Percentiles rank a stretch among this genome's conserved stretches.
These are phyloP conservation scores for Fraxinus platypoda DNA, from an alignment of 305 asterid genomes.

Conservation along the genomic window DNA sequence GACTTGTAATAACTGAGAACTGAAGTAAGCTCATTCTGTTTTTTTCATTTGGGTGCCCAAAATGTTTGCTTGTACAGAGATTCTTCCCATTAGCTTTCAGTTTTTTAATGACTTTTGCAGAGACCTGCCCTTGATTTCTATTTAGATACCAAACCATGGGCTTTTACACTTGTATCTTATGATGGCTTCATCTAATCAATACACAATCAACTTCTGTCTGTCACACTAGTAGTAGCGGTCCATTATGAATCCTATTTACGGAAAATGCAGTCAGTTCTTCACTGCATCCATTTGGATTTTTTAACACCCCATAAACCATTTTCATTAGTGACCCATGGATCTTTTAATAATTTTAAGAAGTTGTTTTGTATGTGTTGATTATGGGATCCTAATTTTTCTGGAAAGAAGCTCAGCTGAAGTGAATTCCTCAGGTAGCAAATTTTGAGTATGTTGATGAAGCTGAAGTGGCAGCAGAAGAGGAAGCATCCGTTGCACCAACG, in stretches of 20 bases:
- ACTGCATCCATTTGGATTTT: neutral
- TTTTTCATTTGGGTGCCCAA: neutral
- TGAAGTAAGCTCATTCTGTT: neutral
- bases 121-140: neutral
- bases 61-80: neutral
- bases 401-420: constrained; percentile 26
- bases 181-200: neutral
- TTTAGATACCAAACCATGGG: neutral
- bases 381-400: constrained; percentile 5
- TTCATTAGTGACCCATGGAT: constrained; percentile 18
- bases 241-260: neutral
- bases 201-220: neutral
- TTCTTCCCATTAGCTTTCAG: neutral
- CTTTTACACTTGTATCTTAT: neutral
- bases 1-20: neutral
- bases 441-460: constrained; percentile 85
- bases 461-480: constrained; percentile 71
- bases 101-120: neutral
- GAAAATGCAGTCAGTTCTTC: neutral
- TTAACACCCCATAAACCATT: neutral
- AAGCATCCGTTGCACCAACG: constrained; percentile 45
- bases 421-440: constrained; percentile 78
- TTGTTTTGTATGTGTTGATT: constrained; percentile 8
- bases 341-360: neutral
- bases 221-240: neutral